These are phyloP conservation scores for Pseudodiploospora longispora DNA, from an alignment of 2,329 filamentous ascomycete species.

Conservation along the genomic window DNA sequence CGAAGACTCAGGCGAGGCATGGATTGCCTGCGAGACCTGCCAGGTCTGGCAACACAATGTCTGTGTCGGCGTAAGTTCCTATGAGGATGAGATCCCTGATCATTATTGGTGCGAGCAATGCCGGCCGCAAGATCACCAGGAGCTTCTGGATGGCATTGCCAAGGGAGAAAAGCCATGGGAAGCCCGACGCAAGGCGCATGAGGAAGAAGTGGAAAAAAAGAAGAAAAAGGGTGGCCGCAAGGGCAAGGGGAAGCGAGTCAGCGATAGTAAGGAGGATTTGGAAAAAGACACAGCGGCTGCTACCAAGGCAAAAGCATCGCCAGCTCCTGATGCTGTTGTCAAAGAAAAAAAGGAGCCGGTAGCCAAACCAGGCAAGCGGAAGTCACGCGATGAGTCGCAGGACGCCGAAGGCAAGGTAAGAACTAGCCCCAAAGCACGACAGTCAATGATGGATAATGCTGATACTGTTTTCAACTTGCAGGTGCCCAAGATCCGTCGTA, in stretches of 20 bases:
- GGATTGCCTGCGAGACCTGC: slow-evolving; percentile 94
- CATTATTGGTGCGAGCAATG: slow-evolving; percentile 93
- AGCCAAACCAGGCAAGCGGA: slow-evolving; percentile 45
- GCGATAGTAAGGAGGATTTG: slow-evolving; percentile 56
- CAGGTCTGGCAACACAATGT: slow-evolving; percentile 96
- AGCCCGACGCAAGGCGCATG: slow-evolving; percentile 52
- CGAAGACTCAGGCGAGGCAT: slow-evolving; percentile 78
- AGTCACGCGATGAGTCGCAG: slow-evolving; percentile 48
- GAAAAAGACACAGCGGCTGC: slow-evolving; percentile 31
- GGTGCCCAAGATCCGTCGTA: slow-evolving; percentile 42
- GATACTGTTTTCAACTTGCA: slow-evolving; percentile 16
- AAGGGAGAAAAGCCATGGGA: slow-evolving; percentile 86
- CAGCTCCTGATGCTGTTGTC: slow-evolving; percentile 30
- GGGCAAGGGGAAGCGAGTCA: slow-evolving; percentile 54
- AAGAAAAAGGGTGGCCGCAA: slow-evolving; percentile 54
- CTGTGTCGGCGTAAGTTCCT: slow-evolving; percentile 79
- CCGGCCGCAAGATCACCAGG: slow-evolving; percentile 72
- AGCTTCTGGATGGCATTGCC: slow-evolving; percentile 68
- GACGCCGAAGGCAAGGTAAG: slow-evolving; percentile 44
- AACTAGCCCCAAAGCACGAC: slow-evolving; percentile 42
- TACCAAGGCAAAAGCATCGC: slow-evolving; percentile 30
- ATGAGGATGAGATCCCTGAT: slow-evolving; percentile 68
- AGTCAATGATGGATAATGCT: slow-evolving; percentile 34
- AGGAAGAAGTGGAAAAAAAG: slow-evolving; percentile 52
- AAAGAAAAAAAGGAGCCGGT: slow-evolving; percentile 41